Conservation (phyloP, 139 green algal species). For the Spirogloea muscicola region DNA sequence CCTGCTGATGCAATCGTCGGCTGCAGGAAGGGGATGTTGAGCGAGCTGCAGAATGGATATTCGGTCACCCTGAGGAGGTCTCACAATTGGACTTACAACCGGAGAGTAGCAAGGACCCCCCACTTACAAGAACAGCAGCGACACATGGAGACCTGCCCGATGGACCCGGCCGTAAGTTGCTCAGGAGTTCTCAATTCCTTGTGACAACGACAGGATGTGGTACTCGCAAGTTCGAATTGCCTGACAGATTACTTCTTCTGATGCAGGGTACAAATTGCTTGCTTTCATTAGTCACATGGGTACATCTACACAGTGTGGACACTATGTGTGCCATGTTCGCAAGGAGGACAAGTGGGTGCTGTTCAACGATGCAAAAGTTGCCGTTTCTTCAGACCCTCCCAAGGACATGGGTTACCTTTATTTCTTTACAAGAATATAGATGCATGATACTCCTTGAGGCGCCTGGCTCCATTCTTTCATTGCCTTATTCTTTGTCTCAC, state of each 20-base stretch:
- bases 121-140: not conserved
- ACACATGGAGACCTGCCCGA: slow-evolving; percentile 19
- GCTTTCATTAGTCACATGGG: slow-evolving; percentile 92
- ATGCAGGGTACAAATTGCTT: slow-evolving; percentile 72
- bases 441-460: no score
- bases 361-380: slow-evolving; percentile 98
- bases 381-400: slow-evolving; percentile 69
- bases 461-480: no score
- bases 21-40: slow-evolving; percentile 69
- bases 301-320: slow-evolving; percentile 79
- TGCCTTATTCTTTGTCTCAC: no score
- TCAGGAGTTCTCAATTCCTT: no score
- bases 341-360: slow-evolving; percentile 81
- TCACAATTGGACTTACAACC: slow-evolving; percentile 55
- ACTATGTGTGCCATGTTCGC: slow-evolving; percentile 92
- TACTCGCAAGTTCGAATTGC: no score
- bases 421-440: no score
- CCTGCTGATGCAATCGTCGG: no score
- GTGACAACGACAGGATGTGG: no score
- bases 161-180: slow-evolving; percentile 41
- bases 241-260: no score
- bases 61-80: slow-evolving; percentile 80
- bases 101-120: not conserved
- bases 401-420: slow-evolving; percentile 91
- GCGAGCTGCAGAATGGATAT: slow-evolving; percentile 78